Conservation (phyloP, 164 flowering plant genomes). For the Akebia trifoliata region DNA sequence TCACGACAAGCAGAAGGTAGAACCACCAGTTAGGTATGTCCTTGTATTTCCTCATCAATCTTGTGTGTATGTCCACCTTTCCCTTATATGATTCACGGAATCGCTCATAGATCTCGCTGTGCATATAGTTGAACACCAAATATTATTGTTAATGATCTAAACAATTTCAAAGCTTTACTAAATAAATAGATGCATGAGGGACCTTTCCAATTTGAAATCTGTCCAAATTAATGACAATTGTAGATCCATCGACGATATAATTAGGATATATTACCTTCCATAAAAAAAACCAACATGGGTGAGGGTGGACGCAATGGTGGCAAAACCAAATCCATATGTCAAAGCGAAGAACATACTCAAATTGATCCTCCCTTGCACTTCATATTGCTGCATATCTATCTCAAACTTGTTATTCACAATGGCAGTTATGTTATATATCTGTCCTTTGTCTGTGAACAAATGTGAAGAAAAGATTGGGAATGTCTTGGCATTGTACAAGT, state of each 20-base stretch:
- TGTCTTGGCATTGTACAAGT: conserved; percentile 29
- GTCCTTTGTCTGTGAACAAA: conserved; percentile 35
- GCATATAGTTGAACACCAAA: conserved; percentile 3
- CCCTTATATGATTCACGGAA: conserved; percentile 28
- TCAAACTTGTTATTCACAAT: conserved; percentile 47
- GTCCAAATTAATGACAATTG: too few relatives aligned
- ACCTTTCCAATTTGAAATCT: too few relatives aligned
- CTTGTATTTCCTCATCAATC: conserved; percentile 59
- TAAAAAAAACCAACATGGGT: conserved; percentile 55
- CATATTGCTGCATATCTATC: conserved; percentile 32
- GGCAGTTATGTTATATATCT: conserved; percentile 26
- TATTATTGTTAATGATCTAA: neutral
- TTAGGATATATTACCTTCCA: conserved; percentile 37
- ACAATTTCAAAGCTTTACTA: neutral
- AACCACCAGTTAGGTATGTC: conserved; percentile 82
- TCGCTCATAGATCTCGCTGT: conserved; percentile 42
- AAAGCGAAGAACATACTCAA: conserved; percentile 50
- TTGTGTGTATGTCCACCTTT: conserved; percentile 69
- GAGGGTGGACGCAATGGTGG: conserved; percentile 48
- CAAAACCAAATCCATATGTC: conserved; percentile 57
- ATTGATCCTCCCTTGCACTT: conserved; percentile 33
- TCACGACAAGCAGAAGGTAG: conserved; percentile 28
- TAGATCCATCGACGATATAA: neutral
- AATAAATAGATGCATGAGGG: too few relatives aligned
- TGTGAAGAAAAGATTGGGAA: conserved; percentile 47